These are phyloP conservation scores for Suillus weaverae DNA, from an alignment of 768 basidiomycete genomes.

Conservation along the genomic window DNA sequence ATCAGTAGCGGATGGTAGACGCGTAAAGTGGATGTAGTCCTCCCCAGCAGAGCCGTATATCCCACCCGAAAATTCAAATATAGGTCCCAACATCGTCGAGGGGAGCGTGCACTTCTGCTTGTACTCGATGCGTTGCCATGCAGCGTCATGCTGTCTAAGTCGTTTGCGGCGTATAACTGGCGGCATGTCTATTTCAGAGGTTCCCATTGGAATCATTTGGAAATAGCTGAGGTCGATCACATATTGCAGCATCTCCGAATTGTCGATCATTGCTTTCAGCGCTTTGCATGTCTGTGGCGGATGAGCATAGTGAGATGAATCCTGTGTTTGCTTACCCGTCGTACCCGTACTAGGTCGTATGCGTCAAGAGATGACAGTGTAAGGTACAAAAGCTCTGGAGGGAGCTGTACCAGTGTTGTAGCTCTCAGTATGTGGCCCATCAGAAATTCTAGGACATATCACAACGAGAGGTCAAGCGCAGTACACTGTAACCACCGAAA, in stretches of 20 bases:
- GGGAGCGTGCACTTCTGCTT: slow-evolving; percentile 39
- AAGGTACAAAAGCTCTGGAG: slow-evolving; percentile 35
- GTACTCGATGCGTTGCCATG: slow-evolving; percentile 51
- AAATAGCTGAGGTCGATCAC: slow-evolving; percentile 49
- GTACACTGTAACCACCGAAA: neutral
- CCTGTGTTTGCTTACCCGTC: slow-evolving; percentile 23
- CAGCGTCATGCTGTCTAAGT: slow-evolving; percentile 43
- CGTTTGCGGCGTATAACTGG: slow-evolving; percentile 41
- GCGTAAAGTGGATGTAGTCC: slow-evolving; percentile 47
- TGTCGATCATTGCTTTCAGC: slow-evolving; percentile 37
- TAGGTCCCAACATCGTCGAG: slow-evolving; percentile 44
- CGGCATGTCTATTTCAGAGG: slow-evolving; percentile 22
- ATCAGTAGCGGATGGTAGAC: neutral
- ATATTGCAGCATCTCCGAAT: slow-evolving; percentile 49
- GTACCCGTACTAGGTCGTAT: slow-evolving; percentile 37
- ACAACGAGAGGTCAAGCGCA: neutral
- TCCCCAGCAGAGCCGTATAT: slow-evolving; percentile 48
- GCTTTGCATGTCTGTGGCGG: slow-evolving; percentile 39
- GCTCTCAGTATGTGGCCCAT: neutral
- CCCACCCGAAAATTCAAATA: slow-evolving; percentile 53
- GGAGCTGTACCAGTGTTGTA: slow-evolving; percentile 21
- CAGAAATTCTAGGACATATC: neutral
- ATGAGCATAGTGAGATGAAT: neutral
- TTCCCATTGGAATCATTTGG: slow-evolving; percentile 41
- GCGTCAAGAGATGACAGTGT: slow-evolving; percentile 37